Percentiles rank a stretch among this genome's conserved stretches.
Evolutionary conservation across 1,284 basidiomycete species (phyloP).

Genomic region (Coniophora puteana): DNA sequence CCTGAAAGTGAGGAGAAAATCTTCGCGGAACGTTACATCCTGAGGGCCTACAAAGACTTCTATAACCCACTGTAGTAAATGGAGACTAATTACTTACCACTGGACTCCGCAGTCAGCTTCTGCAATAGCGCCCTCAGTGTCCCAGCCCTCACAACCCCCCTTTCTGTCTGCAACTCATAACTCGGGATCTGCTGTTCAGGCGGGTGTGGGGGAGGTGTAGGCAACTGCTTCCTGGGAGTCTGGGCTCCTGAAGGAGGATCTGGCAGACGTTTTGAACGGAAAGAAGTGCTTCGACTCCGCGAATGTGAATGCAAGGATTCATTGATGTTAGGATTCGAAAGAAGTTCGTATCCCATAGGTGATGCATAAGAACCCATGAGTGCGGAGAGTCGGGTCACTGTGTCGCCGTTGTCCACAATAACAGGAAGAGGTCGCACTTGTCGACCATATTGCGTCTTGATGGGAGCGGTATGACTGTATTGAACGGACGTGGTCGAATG

Average conservation of each 20-base stretch:
- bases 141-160: constrained; percentile 60
- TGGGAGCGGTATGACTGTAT: too few relatives aligned
- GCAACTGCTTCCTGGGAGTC: too few relatives aligned
- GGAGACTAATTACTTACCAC: constrained; percentile 35
- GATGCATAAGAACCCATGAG: constrained; percentile 34
- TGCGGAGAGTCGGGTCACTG: constrained; percentile 35
- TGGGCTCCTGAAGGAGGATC: too few relatives aligned
- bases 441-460: too few relatives aligned
- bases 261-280: constrained; percentile 24
- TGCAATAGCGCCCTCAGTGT: constrained; percentile 71
- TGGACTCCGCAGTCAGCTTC: constrained; percentile 48
- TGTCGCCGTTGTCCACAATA: constrained; percentile 38
- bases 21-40: constrained; percentile 52
- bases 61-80: constrained; percentile 3
- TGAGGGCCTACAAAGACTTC: constrained; percentile 35
- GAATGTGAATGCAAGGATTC: constrained; percentile 39
- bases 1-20: constrained; percentile 77
- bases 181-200: constrained; percentile 34
- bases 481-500: too few relatives aligned
- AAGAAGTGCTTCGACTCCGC: constrained; percentile 40
- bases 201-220: constrained; percentile 16
- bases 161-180: too few relatives aligned
- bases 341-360: too few relatives aligned
- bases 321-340: too few relatives aligned
- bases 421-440: constrained; percentile 33